Evolutionary conservation across 1,284 basidiomycete species (phyloP).

Genomic region (Ceratobasidium sp.): DNA sequence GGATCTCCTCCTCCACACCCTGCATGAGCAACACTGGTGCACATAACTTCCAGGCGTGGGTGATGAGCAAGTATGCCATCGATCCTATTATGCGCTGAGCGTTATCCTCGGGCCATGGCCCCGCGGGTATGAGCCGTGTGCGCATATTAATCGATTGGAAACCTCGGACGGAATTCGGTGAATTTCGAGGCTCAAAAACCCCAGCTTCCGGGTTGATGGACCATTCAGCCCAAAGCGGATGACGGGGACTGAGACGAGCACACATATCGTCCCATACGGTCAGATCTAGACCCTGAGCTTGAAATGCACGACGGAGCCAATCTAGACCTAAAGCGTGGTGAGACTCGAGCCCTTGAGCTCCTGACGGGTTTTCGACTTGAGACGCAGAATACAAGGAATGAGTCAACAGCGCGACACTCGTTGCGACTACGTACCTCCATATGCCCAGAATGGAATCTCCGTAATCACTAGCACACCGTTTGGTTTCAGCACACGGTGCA

Average conservation of each 20-base stretch:
- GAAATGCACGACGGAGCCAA: neutral
- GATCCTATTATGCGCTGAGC: slow-evolving; percentile 9
- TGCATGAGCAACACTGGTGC: neutral
- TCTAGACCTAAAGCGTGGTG: neutral
- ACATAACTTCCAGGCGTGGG: neutral
- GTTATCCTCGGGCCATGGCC: slow-evolving; percentile 17
- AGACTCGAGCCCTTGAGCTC: neutral
- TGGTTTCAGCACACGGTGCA: slow-evolving; percentile 31
- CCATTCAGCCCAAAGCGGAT: slow-evolving; percentile 21
- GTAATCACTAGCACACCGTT: slow-evolving; percentile 6
- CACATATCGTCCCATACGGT: slow-evolving; percentile 9
- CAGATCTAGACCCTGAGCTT: slow-evolving; percentile 15
- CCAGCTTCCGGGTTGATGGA: neutral
- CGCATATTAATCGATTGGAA: slow-evolving; percentile 9
- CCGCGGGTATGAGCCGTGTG: neutral
- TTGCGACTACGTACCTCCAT: neutral
- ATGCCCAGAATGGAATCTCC: slow-evolving; percentile 14
- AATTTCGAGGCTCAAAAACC: neutral
- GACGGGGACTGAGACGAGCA: neutral
- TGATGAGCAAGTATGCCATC: neutral
- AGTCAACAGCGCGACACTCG: too few species aligned
- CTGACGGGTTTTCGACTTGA: too few species aligned
- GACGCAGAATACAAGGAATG: neutral
- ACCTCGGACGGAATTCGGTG: neutral
- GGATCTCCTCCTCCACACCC: neutral